Conservation (phyloP, 1,284 basidiomycete species). For the Rhodotorula sp. region DNA sequence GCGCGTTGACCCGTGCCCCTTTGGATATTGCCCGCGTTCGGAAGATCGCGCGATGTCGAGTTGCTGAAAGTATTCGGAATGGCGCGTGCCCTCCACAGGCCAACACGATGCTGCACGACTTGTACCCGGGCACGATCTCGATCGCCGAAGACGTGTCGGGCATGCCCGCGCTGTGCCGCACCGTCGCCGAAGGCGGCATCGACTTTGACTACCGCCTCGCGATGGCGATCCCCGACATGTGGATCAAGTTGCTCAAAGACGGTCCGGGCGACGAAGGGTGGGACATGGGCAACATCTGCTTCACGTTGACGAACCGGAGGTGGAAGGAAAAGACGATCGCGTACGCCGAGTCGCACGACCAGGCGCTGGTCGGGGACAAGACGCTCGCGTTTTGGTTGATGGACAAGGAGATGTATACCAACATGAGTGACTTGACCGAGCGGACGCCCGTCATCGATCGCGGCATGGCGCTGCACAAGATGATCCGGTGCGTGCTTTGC, state of each 20-base stretch:
- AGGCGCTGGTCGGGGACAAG: conserved; percentile 97
- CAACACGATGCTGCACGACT: conserved; percentile 79
- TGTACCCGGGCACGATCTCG: conserved; percentile 78
- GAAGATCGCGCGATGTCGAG: fast-evolving
- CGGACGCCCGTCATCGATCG: conserved; percentile 85
- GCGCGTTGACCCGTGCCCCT: no score
- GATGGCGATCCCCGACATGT: conserved; percentile 99
- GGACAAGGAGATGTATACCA: conserved; percentile 99
- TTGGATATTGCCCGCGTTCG: neutral
- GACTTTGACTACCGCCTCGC: conserved; percentile 97
- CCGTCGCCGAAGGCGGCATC: conserved; percentile 78
- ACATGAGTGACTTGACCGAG: conserved; percentile 88
- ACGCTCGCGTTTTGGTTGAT: conserved; percentile 98
- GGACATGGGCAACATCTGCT: conserved; percentile 83
- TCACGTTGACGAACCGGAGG: conserved; percentile 86
- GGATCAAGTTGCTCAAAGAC: conserved; percentile 98
- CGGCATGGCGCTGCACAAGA: conserved; percentile 90
- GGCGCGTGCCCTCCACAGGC: conserved; percentile 58
- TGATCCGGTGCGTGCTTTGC: conserved; percentile 72
- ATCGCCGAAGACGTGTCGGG: conserved; percentile 98
- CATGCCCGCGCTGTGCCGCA: conserved; percentile 89
- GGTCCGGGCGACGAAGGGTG: conserved; percentile 74
- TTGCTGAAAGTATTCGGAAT: no score
- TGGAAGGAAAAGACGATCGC: conserved; percentile 88
- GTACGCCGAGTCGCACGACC: conserved; percentile 96